Evolutionary conservation across 1,284 basidiomycete species (phyloP), one percentile per base, ranked within the genome.

Genomic region (Heterobasidion parviporum): DNA sequence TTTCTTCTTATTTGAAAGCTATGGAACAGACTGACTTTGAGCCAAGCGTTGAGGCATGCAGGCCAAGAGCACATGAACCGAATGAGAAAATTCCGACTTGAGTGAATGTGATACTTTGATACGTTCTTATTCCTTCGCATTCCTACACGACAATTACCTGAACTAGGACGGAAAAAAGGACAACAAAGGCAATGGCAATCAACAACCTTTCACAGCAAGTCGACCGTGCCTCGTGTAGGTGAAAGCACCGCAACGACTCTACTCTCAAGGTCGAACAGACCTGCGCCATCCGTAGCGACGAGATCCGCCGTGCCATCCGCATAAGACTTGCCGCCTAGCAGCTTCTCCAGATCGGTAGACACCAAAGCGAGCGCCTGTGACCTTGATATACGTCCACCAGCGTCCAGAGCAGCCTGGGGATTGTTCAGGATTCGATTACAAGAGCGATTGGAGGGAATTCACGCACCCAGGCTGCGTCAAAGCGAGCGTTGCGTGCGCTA

Each of bases 281-380:
- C 74, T 41, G 83, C 80, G 44, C 79, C 79, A 51, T 79, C 77
- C 63, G 79, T 85, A 8, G 82, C 85, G 34, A 91, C 89, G 60
- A 87, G 77, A 61, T 88, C 82, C 10, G 61, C 64, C 18, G 70
- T 63, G 2, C 66, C 67, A 26, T 15, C 49, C 16, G 33, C 33
- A 6, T 74, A 71, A 6, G 88, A 67, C 20, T 57, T 41, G 16
- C 59, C 38, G 6, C 83, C 85, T 33, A 92, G 71, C 48, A 93
- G 70, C 51, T 76, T 76, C 61, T 88, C 85, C 3, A 91, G 68
- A 62, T 85, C 87, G 33, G 74, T 72, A 8, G 82, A 81, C 12
- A 80, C 83, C 38, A 89, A 70, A 2, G 79, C 78, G 49, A 90
- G 65, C 12, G 75, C 76, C 26, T 76, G 20, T 32, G 45, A 10